These are phyloP conservation scores for Aspergillus carbonarius DNA, from an alignment of 2,329 filamentous ascomycete genomes.

Conservation along the genomic window DNA sequence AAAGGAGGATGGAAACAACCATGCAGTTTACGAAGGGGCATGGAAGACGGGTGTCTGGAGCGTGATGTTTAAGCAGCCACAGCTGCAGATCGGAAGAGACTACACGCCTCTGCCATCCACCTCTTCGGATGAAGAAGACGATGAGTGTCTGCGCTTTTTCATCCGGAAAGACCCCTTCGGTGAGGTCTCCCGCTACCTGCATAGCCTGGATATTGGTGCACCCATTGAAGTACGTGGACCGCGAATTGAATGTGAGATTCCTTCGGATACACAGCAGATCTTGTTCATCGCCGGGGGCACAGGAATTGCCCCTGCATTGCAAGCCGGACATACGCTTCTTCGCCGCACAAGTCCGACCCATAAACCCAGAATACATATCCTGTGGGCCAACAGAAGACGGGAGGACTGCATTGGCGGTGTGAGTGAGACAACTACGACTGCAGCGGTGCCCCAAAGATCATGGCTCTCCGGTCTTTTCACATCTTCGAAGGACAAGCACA, in stretches of 20 bases:
- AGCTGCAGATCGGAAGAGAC: conserved; percentile 84
- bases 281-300: conserved; percentile 91
- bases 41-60: conserved; percentile 74
- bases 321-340: conserved; percentile 66
- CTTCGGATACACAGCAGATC: conserved; percentile 57
- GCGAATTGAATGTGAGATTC: conserved; percentile 64
- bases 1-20: conserved; percentile 30
- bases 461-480: conserved; percentile 34
- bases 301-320: conserved; percentile 85
- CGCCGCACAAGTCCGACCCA: conserved; percentile 28
- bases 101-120: conserved; percentile 75
- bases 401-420: conserved; percentile 65
- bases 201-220: conserved; percentile 61
- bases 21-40: conserved; percentile 44
- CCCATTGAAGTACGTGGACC: conserved; percentile 77
- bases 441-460: conserved; percentile 15
- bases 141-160: conserved; percentile 64
- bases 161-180: conserved; percentile 76
- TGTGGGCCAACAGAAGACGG: conserved; percentile 75
- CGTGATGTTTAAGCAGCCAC: conserved; percentile 90
- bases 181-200: conserved; percentile 82
- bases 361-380: conserved; percentile 61
- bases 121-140: conserved; percentile 27
- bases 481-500: conserved; percentile 12
- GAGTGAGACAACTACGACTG: conserved; percentile 46